Evolutionary conservation across 164 flowering plant genomes (phyloP).

Genomic region (Vitis vinifera): ASM3070453v1 NC_081817.1:22748001-22748500

Average conservation of each 20-base stretch:
- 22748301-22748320: slow-evolving; percentile 39
- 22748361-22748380: slow-evolving; percentile 79
- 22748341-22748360: slow-evolving; percentile 36
- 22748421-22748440: slow-evolving; percentile 73
- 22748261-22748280: not conserved
- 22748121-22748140: not conserved
- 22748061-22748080: not conserved
- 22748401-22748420: slow-evolving; percentile 83
- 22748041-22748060: not conserved
- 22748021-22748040: not conserved
- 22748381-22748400: slow-evolving; percentile 84
- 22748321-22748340: slow-evolving; percentile 68
- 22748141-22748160: not conserved
- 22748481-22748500: slow-evolving; percentile 67
- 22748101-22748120: not conserved
- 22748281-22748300: not conserved
- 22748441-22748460: slow-evolving; percentile 84
- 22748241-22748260: not conserved
- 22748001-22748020: no score
- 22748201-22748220: not conserved
- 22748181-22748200: slow-evolving; percentile 3
- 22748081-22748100: not conserved
- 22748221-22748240: not conserved
- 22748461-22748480: slow-evolving; percentile 80
- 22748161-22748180: not conserved